phyloP scores from a whole-genome alignment of 2,329 filamentous ascomycete species.

The Pseudocercospora fijiensis region DNA sequence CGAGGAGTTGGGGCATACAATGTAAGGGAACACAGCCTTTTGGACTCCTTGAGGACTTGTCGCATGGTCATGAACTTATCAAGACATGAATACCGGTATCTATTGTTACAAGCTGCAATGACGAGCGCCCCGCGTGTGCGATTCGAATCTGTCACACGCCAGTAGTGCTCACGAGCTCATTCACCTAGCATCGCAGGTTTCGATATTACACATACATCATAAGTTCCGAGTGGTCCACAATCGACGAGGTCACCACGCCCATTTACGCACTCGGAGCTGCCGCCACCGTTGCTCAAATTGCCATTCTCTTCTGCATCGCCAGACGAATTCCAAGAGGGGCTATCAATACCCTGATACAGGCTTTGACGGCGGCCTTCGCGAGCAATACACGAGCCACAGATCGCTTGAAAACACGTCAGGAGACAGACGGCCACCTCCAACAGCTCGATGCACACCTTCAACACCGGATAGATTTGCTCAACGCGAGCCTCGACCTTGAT shows the following conservation, averaged over 20 bases:
- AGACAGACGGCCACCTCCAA: background rate
- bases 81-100: background rate
- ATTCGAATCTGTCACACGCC: background rate
- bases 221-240: background rate
- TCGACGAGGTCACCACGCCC: background rate
- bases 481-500: background rate
- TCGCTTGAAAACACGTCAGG: background rate
- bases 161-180: background rate
- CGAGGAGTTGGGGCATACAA: background rate
- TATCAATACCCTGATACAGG: background rate
- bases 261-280: background rate
- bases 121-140: background rate
- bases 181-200: background rate
- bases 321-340: background rate
- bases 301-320: background rate
- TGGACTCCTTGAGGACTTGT: background rate
- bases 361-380: background rate
- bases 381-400: background rate
- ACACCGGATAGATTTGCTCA: too few species aligned
- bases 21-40: background rate
- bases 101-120: background rate
- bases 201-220: background rate
- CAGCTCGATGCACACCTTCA: background rate
- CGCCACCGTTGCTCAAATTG: background rate
- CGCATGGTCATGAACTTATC: background rate